These are phyloP conservation scores for Fonsecaea monophora DNA, from an alignment of 2,329 filamentous ascomycete genomes.

Conservation along the genomic window DNA sequence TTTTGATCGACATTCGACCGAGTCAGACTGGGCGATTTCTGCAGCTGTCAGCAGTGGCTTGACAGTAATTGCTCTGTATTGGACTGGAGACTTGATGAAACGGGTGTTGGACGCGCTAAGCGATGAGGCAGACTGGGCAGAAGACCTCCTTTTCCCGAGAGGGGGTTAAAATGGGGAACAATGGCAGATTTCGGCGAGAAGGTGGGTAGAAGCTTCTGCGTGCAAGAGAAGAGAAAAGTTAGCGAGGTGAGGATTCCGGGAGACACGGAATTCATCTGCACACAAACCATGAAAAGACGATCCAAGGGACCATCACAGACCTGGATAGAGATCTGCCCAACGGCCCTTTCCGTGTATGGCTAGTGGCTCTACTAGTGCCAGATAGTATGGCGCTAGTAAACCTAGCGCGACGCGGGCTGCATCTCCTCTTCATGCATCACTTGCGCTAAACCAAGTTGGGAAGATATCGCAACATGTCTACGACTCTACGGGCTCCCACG, in stretches of 20 bases:
- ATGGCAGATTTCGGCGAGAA: conserved; percentile 17
- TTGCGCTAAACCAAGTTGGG: neutral
- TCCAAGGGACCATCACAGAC: neutral
- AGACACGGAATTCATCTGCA: conserved; percentile 1
- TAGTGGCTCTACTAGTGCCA: neutral
- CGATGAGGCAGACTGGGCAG: conserved; percentile 5
- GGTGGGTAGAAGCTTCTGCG: conserved; percentile 16
- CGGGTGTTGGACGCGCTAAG: conserved; percentile 2
- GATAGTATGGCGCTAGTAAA: neutral
- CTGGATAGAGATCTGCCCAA: neutral
- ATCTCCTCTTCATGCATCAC: neutral
- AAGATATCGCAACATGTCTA: neutral
- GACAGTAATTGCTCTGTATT: neutral
- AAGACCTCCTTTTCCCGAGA: conserved; percentile 10
- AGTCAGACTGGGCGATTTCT: conserved; percentile 1
- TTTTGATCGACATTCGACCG: conserved; percentile 6
- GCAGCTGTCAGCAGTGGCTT: conserved; percentile 5
- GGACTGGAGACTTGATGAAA: conserved; percentile 1
- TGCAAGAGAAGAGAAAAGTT: neutral
- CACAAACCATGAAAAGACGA: neutral
- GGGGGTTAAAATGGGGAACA: neutral
- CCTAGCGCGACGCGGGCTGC: neutral
- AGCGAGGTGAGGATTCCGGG: neutral
- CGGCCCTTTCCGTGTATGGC: neutral
- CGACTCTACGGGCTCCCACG: neutral